Evolutionary conservation across 768 basidiomycete species (phyloP), one percentile per base, ranked within the genome.

Genomic region (Pleurotus pulmonarius): DNA sequence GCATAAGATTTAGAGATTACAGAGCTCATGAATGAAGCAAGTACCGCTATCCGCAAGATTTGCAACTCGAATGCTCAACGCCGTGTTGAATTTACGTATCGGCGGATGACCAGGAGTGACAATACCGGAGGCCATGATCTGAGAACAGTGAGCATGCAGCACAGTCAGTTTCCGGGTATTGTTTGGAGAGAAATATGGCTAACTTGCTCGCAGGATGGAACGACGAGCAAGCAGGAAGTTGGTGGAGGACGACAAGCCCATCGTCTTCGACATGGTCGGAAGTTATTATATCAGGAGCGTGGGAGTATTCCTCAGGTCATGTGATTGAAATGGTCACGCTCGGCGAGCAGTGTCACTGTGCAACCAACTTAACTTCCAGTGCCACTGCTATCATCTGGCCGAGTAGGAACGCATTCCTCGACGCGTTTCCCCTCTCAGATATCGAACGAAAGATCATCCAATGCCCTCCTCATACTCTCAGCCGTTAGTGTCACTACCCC

Each of bases 401-500:
- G 0, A 2, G 11, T 34, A 34, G 7, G 29, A 34, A 8, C 4
- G 29, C 29, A 34, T 34, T 9, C 29, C 9, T 34, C 9, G 29
- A 2, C 29, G 3, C 29, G 2, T 34, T 34, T 34, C 3, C 9
- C 20, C 9, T 34, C 8, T 11, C 1, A 8, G 29, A 34, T 34
- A 34, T 34, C 11, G 29, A 34, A 34, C 29, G 29, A 9, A 34
- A 29, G 12, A 26, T 1, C 20, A 20, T 15, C 8, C 9, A 48
- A 51, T 53, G 26, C 20, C 20, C 20, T 40, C 39, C 12, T 39
- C 40, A 39, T 11, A 53, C 11, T 72, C 75, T 26, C 77, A 78
- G 45, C 74, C 78, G 3, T 65, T 83, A 11, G 75, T 76, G 51
- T 81, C 78, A 46, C 68, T 79, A 54, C 70, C 69, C 57, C 73